Base-by-base conservation (phyloP, 2,329 filamentous ascomycete species). In the Pestalotiopsis sp. region DNA sequence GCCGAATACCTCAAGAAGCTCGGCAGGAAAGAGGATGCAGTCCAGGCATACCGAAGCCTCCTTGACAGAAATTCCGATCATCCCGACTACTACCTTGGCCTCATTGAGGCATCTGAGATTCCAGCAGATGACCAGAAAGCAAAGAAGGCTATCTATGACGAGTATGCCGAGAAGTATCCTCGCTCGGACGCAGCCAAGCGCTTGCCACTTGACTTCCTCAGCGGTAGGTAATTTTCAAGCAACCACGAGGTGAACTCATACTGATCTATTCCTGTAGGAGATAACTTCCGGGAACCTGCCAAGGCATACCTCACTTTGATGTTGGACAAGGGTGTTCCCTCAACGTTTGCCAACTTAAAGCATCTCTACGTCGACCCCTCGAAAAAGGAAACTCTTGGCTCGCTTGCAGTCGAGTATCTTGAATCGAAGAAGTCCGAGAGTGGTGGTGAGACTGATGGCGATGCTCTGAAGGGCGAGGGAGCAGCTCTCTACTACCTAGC, bases 271-370 rank as follows among this genome's bases (percentile, higher is more conserved):
- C 26, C 57, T 44, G 6, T 52, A 90, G 91, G 93, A 4, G 90
- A 97, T 57, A 89, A 91, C 4, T 99, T 99, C 82, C 88, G 87
- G 75, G 81, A 89, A 73, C 91, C 93, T 26, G 94, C 92, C 7
- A 91, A 94, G 77, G 81, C 83, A 24, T 99, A 99, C 78, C 80
- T 99, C 69, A 87, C 90, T 64, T 86, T 91, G 38, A 97, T 97
- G 92, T 85, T 99, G 67, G 90, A 92, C 79, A 97, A 95, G 81
- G 96, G 95, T 11, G 92, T 98, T 3, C 95, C 96, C 1, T 99
- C 96, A 2, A 94, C 95, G 3, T 99, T 99, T 80, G 94, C 94
- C 44, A 99, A 98, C 79, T 86, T 99, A 69, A 99, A 99, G 83
- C 90, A 97, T 72, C 86, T 99, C 24, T 99, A 98, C 82, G 85